Conservation (phyloP, 1,284 basidiomycete species). For the Trichosporon sp. region DNA sequence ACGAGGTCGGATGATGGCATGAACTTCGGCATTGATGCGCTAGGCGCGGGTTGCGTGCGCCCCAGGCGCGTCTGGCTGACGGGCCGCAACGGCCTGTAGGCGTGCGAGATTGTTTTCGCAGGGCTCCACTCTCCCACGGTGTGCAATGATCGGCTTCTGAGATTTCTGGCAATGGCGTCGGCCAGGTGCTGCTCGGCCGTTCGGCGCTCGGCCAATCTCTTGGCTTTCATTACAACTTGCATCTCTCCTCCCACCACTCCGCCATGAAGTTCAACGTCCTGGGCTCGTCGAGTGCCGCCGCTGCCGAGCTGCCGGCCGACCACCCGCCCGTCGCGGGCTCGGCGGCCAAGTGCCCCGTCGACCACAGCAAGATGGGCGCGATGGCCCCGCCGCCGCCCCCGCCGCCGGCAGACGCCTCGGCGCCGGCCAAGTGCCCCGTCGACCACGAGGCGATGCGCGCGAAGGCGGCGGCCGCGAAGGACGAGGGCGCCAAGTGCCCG, state of each 20-base stretch:
- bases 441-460: slow-evolving; percentile 16
- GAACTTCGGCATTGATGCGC: not conserved
- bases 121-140: not conserved
- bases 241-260: not conserved
- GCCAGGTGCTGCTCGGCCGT: not conserved
- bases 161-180: not conserved
- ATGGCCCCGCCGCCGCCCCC: not conserved
- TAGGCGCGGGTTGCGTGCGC: not conserved
- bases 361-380: slow-evolving; percentile 18
- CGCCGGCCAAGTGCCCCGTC: slow-evolving; percentile 18
- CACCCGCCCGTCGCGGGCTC: slow-evolving; percentile 23
- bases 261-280: slow-evolving; percentile 5
- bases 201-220: not conserved
- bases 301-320: not conserved
- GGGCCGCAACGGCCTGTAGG: not conserved
- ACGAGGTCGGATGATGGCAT: not conserved
- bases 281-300: not conserved
- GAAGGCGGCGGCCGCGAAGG: slow-evolving; percentile 2
- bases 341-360: slow-evolving; percentile 29
- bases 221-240: not conserved
- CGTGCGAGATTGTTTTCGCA: not conserved
- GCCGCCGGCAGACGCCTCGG: not conserved
- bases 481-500: slow-evolving; percentile 40
- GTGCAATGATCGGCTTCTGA: not conserved
- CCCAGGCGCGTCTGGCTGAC: not conserved